Evolutionary conservation across 2,329 filamentous ascomycete species (phyloP), one percentile per base, ranked within the genome.

Genomic region (Tolypocladium nubicola): DNA sequence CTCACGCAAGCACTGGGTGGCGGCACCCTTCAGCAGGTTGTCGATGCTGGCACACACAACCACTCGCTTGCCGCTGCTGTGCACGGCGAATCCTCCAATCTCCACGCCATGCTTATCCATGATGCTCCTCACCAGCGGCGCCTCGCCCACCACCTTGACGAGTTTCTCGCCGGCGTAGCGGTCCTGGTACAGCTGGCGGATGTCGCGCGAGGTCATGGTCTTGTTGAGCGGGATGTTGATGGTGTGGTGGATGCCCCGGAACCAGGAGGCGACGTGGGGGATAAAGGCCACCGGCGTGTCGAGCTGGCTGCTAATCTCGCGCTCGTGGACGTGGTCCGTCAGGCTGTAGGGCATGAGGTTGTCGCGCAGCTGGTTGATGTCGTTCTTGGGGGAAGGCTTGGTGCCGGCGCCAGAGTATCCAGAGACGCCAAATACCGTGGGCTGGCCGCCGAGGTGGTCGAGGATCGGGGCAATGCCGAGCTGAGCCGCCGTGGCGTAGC

Each of bases 371-470:
- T 88, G 80, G 39, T 88, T 79, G 49, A 95, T 83, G 68, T 97
- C 89, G 76, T 97, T 99, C 83, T 96, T 97, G 23, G 90, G 87
- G 62, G 85, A 90, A 0, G 90, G 91, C 79, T 96, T 97, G 52
- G 92, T 96, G 64, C 94, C 94, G 11, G 94, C 94, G 43, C 94
- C 94, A 0, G 90, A 95, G 76, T 97, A 97, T 30, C 93, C 93
- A 2, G 89, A 94, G 8, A 97, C 88, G 71, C 93, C 93, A 67
- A 97, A 97, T 54, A 94, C 79, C 23, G 86, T 89, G 9, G 93
- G 91, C 66, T 87, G 80, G 26, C 87, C 90, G 38, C 85, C 88
- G 13, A 97, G 79, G 72, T 90, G 68, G 53, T 85, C 84, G 1
- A 96, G 79, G 10, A 97, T 77, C 45, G 92, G 92, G 14, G 91